Evolutionary conservation across 1,284 basidiomycete species (phyloP).

Genomic region (Crepidotus sp.): DNA sequence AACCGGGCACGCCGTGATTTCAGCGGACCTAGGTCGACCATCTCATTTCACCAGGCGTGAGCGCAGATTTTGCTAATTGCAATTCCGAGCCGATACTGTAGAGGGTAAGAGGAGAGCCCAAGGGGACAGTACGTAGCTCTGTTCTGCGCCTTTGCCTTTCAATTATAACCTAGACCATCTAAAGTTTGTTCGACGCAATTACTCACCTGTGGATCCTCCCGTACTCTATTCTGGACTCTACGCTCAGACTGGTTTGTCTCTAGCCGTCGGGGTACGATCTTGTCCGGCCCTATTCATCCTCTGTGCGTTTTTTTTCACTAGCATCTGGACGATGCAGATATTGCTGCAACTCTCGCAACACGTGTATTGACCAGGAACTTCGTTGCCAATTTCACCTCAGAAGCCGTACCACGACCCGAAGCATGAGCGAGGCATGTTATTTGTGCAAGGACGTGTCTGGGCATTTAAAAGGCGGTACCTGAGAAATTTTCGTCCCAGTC

Average conservation of each 20-base stretch:
- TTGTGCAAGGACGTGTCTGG: slow-evolving; percentile 6
- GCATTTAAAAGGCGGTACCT: slow-evolving; percentile 9
- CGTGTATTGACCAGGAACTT: slow-evolving; percentile 6
- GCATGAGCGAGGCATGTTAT: slow-evolving; percentile 12
- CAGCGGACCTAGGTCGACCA: slow-evolving; percentile 4
- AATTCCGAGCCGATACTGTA: background rate
- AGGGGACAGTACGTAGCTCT: slow-evolving; percentile 1
- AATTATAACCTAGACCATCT: slow-evolving; percentile 14
- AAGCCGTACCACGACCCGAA: slow-evolving; percentile 15
- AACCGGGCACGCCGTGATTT: slow-evolving; percentile 3
- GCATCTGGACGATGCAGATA: background rate
- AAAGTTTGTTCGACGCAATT: slow-evolving; percentile 14
- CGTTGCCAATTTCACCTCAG: slow-evolving; percentile 14
- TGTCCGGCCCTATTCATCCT: background rate
- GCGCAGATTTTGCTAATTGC: background rate
- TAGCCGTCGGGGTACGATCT: no score
- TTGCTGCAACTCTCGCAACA: background rate
- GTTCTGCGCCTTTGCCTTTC: slow-evolving; percentile 5
- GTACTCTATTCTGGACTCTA: background rate
- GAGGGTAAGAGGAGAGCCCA: background rate
- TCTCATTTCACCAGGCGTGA: background rate
- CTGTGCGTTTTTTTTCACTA: background rate
- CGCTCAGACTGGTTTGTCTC: background rate
- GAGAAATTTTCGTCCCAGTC: slow-evolving; percentile 11
- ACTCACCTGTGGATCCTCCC: slow-evolving; percentile 10